Evolutionary conservation across 371 early-diverging fungal species (phyloP).

Genomic region (Mortierella sp.): DNA sequence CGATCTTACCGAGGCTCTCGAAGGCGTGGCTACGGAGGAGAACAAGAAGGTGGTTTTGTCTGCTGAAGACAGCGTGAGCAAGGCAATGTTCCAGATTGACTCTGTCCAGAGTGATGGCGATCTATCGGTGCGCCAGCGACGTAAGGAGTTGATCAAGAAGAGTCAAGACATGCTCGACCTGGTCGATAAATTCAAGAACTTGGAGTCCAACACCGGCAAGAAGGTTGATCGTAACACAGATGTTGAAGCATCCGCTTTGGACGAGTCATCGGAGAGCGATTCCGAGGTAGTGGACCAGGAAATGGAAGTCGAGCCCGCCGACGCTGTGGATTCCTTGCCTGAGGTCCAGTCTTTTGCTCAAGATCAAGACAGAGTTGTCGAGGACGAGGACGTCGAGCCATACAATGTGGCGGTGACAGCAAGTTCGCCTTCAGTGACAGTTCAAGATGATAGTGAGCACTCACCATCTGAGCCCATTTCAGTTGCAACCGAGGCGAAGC

Average conservation of each 20-base stretch:
- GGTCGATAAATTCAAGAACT: conserved; percentile 35
- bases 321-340: conserved; percentile 12
- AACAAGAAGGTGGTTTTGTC: conserved; percentile 26
- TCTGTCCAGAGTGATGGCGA: conserved; percentile 46
- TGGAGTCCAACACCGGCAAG: conserved; percentile 37
- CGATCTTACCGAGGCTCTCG: conserved; percentile 22
- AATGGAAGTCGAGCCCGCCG: conserved; percentile 22
- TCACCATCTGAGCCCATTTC: background rate
- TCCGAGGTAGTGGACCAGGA: conserved; percentile 6
- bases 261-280: background rate
- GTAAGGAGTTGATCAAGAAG: conserved; percentile 52
- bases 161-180: conserved; percentile 43
- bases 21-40: conserved; percentile 3
- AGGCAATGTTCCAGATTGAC: conserved; percentile 47
- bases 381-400: conserved; percentile 22
- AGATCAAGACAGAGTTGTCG: background rate
- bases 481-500: background rate
- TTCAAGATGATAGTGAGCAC: conserved; percentile 7
- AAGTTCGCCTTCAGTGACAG: conserved; percentile 19
- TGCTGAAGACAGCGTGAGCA: conserved; percentile 38
- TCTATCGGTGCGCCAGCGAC: conserved; percentile 38
- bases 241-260: background rate
- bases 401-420: conserved; percentile 14
- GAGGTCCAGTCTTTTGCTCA: background rate
- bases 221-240: conserved; percentile 10